Percentiles rank a stretch among this genome's conserved stretches.
These are phyloP conservation scores for Apiotrichum gracile DNA, from an alignment of 1,284 basidiomycete genomes.

Conservation along the genomic window DNA sequence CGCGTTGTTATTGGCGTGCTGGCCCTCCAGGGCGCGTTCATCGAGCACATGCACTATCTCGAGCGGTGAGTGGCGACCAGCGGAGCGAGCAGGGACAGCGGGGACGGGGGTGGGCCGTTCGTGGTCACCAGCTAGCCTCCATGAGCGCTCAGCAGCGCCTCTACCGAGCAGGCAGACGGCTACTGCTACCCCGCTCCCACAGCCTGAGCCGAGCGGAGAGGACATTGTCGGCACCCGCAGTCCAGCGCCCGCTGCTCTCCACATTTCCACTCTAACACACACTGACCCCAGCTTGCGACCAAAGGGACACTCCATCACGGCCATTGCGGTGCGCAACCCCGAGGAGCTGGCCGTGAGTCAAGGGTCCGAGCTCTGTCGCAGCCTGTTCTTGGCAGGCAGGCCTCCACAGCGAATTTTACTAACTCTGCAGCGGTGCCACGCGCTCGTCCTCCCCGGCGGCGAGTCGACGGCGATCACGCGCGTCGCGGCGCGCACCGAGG, in stretches of 20 bases:
- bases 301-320: conserved; percentile 21
- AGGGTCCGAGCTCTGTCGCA: not conserved
- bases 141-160: no score
- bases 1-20: conserved; percentile 14
- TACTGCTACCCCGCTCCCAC: no score
- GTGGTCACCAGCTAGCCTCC: no score
- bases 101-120: no score
- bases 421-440: conserved; percentile 57
- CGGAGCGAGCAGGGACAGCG: not conserved
- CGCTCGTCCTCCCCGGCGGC: conserved; percentile 83
- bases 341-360: conserved; percentile 58
- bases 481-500: conserved; percentile 69
- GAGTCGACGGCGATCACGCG: conserved; percentile 88
- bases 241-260: not conserved
- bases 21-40: conserved; percentile 90
- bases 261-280: not conserved
- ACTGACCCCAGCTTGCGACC: conserved; percentile 21
- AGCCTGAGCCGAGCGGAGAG: no score
- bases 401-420: not conserved
- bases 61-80: conserved; percentile 25
- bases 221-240: no score
- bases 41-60: conserved; percentile 61
- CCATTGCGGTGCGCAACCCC: conserved; percentile 62
- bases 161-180: no score
- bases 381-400: not conserved